Evolutionary conservation across 352 stramenopile species (phyloP).

Genomic region (Globisporangium heterothallicum): DNA sequence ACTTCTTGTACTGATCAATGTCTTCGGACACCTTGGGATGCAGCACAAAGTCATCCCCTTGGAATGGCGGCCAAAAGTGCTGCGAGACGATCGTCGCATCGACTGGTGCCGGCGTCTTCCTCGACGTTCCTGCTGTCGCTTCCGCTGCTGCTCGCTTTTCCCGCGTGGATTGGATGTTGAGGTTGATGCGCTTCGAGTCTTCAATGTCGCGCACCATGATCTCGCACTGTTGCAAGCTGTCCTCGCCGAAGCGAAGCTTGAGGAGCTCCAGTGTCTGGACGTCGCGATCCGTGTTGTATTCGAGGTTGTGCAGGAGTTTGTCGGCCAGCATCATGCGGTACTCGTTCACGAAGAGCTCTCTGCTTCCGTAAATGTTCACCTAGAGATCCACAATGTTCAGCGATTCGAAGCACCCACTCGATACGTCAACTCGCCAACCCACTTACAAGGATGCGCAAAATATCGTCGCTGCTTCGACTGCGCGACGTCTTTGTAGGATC

Average conservation of each 20-base stretch:
- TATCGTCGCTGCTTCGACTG: slow-evolving; percentile 88
- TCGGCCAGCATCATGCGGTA: slow-evolving; percentile 97
- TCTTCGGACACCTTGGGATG: slow-evolving; percentile 78
- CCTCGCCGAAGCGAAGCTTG: slow-evolving; percentile 95
- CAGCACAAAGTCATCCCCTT: slow-evolving; percentile 88
- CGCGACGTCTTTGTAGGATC: slow-evolving; percentile 77
- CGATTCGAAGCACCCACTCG: neutral
- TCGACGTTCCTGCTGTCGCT: neutral
- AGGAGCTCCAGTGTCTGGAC: slow-evolving; percentile 95
- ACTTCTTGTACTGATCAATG: slow-evolving; percentile 85
- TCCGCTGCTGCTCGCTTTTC: slow-evolving; percentile 8
- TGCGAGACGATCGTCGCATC: slow-evolving; percentile 95
- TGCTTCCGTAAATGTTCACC: slow-evolving; percentile 97
- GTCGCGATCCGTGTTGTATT: slow-evolving; percentile 93
- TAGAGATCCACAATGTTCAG: slow-evolving; percentile 10
- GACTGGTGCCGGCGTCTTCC: slow-evolving; percentile 19
- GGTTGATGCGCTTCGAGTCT: slow-evolving; percentile 93
- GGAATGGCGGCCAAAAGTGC: slow-evolving; percentile 97
- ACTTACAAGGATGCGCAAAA: slow-evolving; percentile 92
- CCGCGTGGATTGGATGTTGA: slow-evolving; percentile 75
- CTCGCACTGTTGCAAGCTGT: slow-evolving; percentile 93
- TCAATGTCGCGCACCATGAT: slow-evolving; percentile 98
- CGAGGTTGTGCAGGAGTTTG: slow-evolving; percentile 92
- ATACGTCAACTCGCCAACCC: neutral
- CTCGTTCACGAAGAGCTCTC: slow-evolving; percentile 98